These are phyloP conservation scores for Senna tora DNA, from an alignment of 306 rosid species.

Conservation along the genomic window DNA sequence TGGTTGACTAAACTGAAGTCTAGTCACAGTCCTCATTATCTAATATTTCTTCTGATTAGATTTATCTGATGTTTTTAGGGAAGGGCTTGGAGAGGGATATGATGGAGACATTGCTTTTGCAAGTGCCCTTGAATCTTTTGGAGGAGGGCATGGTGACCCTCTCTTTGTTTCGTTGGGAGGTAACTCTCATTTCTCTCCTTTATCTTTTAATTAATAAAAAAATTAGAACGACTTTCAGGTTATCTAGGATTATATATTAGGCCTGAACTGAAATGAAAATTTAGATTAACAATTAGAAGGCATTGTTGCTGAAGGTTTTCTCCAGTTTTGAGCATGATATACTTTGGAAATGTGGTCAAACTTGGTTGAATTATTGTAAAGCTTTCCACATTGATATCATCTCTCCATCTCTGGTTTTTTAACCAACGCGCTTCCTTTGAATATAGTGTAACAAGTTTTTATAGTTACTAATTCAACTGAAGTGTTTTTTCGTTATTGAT, in stretches of 20 bases:
- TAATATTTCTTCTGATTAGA: constrained; percentile 20
- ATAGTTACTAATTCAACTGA: neutral
- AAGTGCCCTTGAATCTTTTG: constrained; percentile 84
- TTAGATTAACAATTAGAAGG: constrained; percentile 24
- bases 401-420: constrained; percentile 21
- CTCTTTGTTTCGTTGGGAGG: constrained; percentile 94
- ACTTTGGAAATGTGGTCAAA: constrained; percentile 26
- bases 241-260: constrained; percentile 20
- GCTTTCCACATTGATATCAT: constrained; percentile 17
- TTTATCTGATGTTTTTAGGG: constrained; percentile 50
- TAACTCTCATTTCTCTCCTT: constrained; percentile 37
- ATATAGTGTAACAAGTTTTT: constrained; percentile 21
- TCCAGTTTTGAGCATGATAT: constrained; percentile 21
- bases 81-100: constrained; percentile 92
- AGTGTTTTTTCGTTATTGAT: constrained; percentile 25
- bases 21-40: constrained; percentile 19
- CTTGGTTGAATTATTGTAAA: constrained; percentile 36
- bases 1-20: neutral
- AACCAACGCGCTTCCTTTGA: constrained; percentile 25
- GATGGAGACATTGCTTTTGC: constrained; percentile 91
- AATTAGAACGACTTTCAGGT: constrained; percentile 28
- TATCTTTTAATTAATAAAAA: neutral
- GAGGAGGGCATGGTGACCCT: constrained; percentile 93
- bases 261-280: constrained; percentile 28
- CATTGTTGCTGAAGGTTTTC: constrained; percentile 21